A percentile compares a stretch with the other conserved stretches of the same genome.
These are phyloP conservation scores for Solanum corneliomulleri DNA, from an alignment of 257 asterid genomes.

Conservation along the genomic window DNA sequence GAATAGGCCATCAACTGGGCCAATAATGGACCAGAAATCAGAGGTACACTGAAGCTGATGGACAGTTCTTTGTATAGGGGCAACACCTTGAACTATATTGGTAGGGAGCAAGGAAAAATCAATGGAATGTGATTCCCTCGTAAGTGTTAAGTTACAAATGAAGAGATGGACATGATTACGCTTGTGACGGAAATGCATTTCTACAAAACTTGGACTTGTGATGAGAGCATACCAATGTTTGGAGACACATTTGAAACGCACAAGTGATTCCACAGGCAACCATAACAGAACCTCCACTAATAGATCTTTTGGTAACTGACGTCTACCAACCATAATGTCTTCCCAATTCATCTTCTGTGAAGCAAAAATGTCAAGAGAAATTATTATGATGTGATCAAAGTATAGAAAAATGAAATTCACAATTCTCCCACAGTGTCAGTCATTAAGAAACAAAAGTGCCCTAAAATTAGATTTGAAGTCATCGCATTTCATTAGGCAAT, in stretches of 20 bases:
- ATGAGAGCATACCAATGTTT: constrained; percentile 31
- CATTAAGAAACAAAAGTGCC: neutral
- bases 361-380: neutral
- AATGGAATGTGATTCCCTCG: neutral
- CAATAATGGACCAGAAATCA: constrained; percentile 3
- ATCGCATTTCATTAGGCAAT: neutral
- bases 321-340: neutral
- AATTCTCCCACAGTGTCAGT: neutral
- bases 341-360: neutral
- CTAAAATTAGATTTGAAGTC: neutral
- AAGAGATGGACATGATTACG: constrained; percentile 20
- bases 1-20: constrained; percentile 13
- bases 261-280: constrained; percentile 24
- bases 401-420: neutral
- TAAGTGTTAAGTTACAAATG: constrained; percentile 7
- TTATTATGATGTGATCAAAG: neutral
- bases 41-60: constrained; percentile 4
- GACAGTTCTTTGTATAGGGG: neutral
- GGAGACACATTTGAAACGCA: constrained; percentile 28
- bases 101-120: neutral
- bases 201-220: constrained; percentile 10
- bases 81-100: neutral
- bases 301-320: constrained; percentile 16
- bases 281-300: constrained; percentile 19
- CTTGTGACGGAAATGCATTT: constrained; percentile 12